Percentiles rank a stretch among this genome's conserved stretches.
These are phyloP conservation scores for Penicillium sp. DNA, from an alignment of 2,329 filamentous ascomycete genomes.

Conservation along the genomic window DNA sequence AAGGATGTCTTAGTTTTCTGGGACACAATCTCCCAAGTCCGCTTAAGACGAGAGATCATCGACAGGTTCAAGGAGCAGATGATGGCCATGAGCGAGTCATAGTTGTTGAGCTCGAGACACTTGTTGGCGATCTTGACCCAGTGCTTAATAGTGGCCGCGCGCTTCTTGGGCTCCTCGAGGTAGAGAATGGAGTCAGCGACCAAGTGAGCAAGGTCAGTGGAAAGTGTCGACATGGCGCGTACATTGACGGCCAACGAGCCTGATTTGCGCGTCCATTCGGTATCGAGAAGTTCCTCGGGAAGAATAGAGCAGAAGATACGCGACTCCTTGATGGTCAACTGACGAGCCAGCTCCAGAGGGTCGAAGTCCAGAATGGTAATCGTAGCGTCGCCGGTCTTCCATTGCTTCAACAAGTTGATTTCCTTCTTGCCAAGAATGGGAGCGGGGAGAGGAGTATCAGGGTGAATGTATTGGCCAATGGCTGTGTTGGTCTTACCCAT, in stretches of 20 bases:
- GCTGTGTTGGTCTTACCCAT: conserved; percentile 84
- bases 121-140: conserved; percentile 94
- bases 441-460: conserved; percentile 66
- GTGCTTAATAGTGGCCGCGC: conserved; percentile 85
- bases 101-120: conserved; percentile 87
- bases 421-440: conserved; percentile 72
- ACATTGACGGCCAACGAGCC: conserved; percentile 79
- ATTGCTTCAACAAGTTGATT: conserved; percentile 63
- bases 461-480: conserved; percentile 62
- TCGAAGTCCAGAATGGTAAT: conserved; percentile 87
- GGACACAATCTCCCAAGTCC: conserved; percentile 87
- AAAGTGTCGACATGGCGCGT: conserved; percentile 85
- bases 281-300: conserved; percentile 83
- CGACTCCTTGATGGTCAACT: conserved; percentile 89
- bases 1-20: conserved; percentile 75
- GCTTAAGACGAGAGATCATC: conserved; percentile 78
- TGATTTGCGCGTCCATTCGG: conserved; percentile 88
- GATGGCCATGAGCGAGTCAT: conserved; percentile 94
- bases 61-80: conserved; percentile 91
- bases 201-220: conserved; percentile 85
- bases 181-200: conserved; percentile 90
- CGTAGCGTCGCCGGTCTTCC: conserved; percentile 64
- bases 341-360: conserved; percentile 80
- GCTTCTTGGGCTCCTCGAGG: conserved; percentile 85
- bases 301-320: conserved; percentile 85